A percentile compares a stretch with the other conserved stretches of the same genome.
Evolutionary conservation across 805 yeast genomes (phyloP).

Genomic region (Candida morakotiae): DNA sequence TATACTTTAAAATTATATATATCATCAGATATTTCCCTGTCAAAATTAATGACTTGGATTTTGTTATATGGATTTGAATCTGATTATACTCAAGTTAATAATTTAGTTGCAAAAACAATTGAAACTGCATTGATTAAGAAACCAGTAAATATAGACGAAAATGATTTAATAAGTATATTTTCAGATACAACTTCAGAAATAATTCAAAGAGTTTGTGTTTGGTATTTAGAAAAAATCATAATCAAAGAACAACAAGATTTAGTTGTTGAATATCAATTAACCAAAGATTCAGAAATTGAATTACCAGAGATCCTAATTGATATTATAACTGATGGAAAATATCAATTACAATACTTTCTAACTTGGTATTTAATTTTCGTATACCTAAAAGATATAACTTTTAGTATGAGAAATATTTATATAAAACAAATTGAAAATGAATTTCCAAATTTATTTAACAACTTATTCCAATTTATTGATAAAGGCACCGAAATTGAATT

Average conservation of each 20-base stretch:
- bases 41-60: background rate
- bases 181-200: background rate
- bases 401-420: constrained; percentile 57
- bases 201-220: constrained; percentile 42
- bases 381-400: constrained; percentile 63
- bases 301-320: constrained; percentile 2
- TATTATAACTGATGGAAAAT: background rate
- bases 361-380: constrained; percentile 62
- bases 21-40: background rate
- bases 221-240: constrained; percentile 38
- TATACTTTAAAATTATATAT: constrained; percentile 40
- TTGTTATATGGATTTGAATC: background rate
- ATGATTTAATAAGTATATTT: constrained; percentile 5
- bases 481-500: constrained; percentile 15
- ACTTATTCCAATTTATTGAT: constrained; percentile 48
- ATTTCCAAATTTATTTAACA: constrained; percentile 49
- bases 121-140: constrained; percentile 1
- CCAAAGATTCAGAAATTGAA: constrained; percentile 19
- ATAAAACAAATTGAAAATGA: constrained; percentile 53
- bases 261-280: constrained; percentile 59
- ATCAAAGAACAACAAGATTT: constrained; percentile 49
- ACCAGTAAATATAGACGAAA: constrained; percentile 1
- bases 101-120: background rate
- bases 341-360: constrained; percentile 50
- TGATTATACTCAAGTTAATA: background rate